These are phyloP conservation scores for Alternaria gaisen DNA, from an alignment of 2,329 filamentous ascomycete genomes.

Conservation along the genomic window DNA sequence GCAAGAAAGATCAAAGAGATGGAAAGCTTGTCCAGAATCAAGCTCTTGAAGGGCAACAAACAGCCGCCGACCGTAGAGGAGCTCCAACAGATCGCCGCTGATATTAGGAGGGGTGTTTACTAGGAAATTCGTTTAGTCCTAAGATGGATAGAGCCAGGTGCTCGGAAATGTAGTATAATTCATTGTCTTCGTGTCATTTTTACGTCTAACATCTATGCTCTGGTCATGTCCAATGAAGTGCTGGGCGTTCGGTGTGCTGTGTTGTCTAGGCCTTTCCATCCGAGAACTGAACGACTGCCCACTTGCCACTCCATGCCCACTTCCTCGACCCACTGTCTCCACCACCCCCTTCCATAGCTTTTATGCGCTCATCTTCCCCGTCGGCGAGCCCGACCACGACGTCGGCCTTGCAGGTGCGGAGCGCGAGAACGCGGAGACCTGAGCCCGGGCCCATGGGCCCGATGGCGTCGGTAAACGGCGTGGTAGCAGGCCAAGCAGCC, in stretches of 20 bases:
- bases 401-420: constrained; percentile 96
- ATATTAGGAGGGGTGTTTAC: constrained; percentile 31
- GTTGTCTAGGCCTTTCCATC: constrained; percentile 64
- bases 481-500: constrained; percentile 85
- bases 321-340: constrained; percentile 75
- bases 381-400: constrained; percentile 87
- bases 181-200: background rate
- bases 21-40: constrained; percentile 7
- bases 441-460: constrained; percentile 84
- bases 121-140: background rate
- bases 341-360: constrained; percentile 71
- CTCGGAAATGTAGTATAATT: background rate
- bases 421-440: constrained; percentile 82
- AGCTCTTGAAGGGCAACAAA: constrained; percentile 4
- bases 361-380: constrained; percentile 84
- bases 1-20: constrained; percentile 10
- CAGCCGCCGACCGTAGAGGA: constrained; percentile 33
- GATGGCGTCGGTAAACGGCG: constrained; percentile 83
- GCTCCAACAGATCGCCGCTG: constrained; percentile 33
- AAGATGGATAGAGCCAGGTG: background rate
- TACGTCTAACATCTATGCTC: background rate
- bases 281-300: constrained; percentile 90
- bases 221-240: background rate
- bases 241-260: background rate
- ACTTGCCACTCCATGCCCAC: constrained; percentile 97